Base-by-base conservation (phyloP, 2,329 filamentous ascomycete species). In the Fusarium udum region DNA sequence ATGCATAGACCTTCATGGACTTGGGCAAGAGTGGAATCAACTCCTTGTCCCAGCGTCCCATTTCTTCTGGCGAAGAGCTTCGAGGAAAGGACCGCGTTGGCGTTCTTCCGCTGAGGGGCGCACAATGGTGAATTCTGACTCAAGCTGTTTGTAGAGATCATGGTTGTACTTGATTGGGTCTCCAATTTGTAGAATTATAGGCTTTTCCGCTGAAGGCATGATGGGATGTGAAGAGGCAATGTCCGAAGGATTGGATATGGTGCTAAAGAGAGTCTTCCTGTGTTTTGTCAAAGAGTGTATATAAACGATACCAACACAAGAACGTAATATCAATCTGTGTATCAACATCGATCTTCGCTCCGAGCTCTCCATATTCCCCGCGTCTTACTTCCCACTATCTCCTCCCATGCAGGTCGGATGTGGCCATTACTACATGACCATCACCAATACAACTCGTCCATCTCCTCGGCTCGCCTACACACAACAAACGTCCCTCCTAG, bases 31-130 rank as follows among this genome's bases (percentile, higher is more conserved):
- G 77, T 1, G 83, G 81, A 57, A 92, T 87, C 26, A 92, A 76
- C 69, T 92, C 89, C 16, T 79, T 75, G 73, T 92, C 87, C 89
- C 89, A 91, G 28, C 86, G 86, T 2, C 88, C 89, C 89, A 92
- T 91, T 74, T 92, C 90, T 75, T 78, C 15, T 82, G 78, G 28
- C 77, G 78, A 20, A 85, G 74, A 4, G 79, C 81, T 45, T 81
- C 75, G 13, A 85, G 77, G 56, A 84, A 85, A 10, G 79, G 75
- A 22, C 71, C 76, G 13, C 84, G 73, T 55, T 84, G 79, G 15
- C 83, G 78, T 60, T 85, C 84, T 42, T 81, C 81, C 1, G 69
- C 31, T 2, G 80, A 79, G 1, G 83, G 83, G 22, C 79, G 78
- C 26, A 85, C 78, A 37, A 85, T 69, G 24, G 64, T 79, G 70